Conservation (phyloP, 2,329 filamentous ascomycete genomes). For the Botrytis elliptica region DNA sequence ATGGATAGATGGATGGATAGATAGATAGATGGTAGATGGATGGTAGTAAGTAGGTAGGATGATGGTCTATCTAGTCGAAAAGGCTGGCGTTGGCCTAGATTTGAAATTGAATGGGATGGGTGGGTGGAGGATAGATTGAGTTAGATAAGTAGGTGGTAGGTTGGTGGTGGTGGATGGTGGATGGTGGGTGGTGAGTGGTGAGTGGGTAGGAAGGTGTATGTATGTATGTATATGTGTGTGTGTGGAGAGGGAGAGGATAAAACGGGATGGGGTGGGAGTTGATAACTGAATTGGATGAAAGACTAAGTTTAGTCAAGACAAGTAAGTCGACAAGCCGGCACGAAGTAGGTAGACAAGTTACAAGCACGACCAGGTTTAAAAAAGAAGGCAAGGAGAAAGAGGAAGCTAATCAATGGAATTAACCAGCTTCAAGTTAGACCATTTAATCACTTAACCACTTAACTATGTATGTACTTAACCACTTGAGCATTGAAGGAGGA, state of each 20-base stretch:
- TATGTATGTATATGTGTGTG: neutral
- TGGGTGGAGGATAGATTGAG: neutral
- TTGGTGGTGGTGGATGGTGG: too few species aligned
- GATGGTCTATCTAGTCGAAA: neutral
- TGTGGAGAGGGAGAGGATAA: neutral
- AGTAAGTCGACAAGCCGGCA: neutral
- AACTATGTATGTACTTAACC: too few species aligned
- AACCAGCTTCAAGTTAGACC: neutral
- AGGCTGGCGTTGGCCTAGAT: conserved; percentile 6
- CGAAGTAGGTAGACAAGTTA: neutral
- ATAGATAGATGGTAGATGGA: too few species aligned
- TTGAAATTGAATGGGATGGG: neutral
- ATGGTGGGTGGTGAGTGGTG: neutral
- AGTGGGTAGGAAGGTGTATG: neutral
- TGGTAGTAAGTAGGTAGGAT: neutral
- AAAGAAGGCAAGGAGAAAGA: neutral
- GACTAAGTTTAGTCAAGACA: neutral
- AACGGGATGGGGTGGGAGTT: neutral
- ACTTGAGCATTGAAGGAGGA: neutral
- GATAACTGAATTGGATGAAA: neutral
- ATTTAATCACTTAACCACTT: neutral
- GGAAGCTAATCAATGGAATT: neutral
- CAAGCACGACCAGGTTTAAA: neutral
- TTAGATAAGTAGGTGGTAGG: neutral
- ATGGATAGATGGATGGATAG: too few species aligned